A percentile compares a stretch with the other conserved stretches of the same genome.
These are phyloP conservation scores for Pichia norvegensis DNA, from an alignment of 1,139 yeast species.

Conservation along the genomic window DNA sequence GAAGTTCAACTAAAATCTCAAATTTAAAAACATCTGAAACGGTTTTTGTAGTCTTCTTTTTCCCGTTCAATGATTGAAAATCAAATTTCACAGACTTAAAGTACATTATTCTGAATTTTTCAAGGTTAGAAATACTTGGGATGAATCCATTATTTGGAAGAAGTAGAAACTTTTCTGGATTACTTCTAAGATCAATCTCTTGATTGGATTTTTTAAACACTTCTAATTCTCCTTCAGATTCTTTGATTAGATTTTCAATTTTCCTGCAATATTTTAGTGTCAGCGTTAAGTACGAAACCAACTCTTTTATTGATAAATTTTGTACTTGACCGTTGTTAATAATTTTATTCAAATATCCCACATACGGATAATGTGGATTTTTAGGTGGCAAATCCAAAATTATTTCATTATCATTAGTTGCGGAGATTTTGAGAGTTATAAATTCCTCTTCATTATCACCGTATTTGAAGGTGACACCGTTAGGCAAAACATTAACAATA, in stretches of 20 bases:
- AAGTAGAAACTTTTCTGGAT: conserved; percentile 5
- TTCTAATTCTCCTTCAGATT: background rate
- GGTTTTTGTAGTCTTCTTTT: conserved; percentile 7
- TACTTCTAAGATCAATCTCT: conserved; percentile 5
- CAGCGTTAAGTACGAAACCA: conserved; percentile 24
- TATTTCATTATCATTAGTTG: conserved; percentile 13
- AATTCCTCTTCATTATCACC: conserved; percentile 21
- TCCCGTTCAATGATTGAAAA: conserved; percentile 4
- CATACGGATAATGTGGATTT: conserved; percentile 24
- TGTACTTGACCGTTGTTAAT: conserved; percentile 8
- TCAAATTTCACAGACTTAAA: conserved; percentile 15
- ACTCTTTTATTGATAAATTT: conserved; percentile 17
- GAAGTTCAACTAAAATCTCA: conserved; percentile 19
- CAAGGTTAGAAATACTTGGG: conserved; percentile 16
- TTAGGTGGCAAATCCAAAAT: conserved; percentile 21
- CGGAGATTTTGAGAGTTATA: conserved; percentile 19
- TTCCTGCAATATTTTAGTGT: conserved; percentile 23
- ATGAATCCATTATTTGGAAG: conserved; percentile 9
- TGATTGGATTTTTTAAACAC: conserved; percentile 15
- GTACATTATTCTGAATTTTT: conserved; percentile 20
- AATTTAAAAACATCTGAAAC: conserved; percentile 11
- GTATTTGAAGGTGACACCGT: conserved; percentile 25
- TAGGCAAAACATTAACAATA: conserved; percentile 23
- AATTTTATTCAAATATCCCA: conserved; percentile 18
- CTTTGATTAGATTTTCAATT: background rate